These are phyloP conservation scores for Ormosia semicastrata DNA, from an alignment of 306 rosid species.

Conservation along the genomic window DNA sequence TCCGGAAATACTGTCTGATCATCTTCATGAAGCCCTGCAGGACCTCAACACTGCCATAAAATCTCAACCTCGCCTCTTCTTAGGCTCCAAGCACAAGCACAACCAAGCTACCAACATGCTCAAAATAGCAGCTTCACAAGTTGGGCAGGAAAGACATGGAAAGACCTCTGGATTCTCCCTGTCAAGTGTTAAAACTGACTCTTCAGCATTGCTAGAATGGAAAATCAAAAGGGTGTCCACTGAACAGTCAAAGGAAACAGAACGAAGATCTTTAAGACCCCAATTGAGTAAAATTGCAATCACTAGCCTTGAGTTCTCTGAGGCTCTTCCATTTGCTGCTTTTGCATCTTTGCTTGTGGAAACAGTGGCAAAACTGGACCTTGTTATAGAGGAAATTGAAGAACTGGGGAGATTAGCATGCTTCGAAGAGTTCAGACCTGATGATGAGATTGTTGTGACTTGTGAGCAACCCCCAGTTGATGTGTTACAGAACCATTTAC, in stretches of 20 bases:
- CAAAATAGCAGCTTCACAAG: slow-evolving; percentile 68
- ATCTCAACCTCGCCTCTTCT: slow-evolving; percentile 92
- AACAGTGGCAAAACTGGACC: slow-evolving; percentile 84
- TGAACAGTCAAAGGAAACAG: slow-evolving; percentile 54
- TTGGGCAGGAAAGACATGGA: slow-evolving; percentile 40
- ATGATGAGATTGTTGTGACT: slow-evolving; percentile 57
- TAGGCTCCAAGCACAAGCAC: slow-evolving; percentile 66
- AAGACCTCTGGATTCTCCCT: slow-evolving; percentile 46
- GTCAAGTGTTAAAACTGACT: slow-evolving; percentile 81
- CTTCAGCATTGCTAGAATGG: slow-evolving; percentile 75
- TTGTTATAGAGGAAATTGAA: slow-evolving; percentile 80
- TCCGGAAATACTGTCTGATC: slow-evolving; percentile 87
- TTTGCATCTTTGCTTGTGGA: slow-evolving; percentile 95
- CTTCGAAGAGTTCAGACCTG: slow-evolving; percentile 66
- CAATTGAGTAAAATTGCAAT: slow-evolving; percentile 81
- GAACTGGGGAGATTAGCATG: slow-evolving; percentile 77
- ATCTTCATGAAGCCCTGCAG: slow-evolving; percentile 84
- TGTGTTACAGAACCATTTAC: slow-evolving; percentile 45
- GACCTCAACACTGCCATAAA: slow-evolving; percentile 85
- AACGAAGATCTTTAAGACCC: slow-evolving; percentile 63
- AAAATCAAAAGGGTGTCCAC: slow-evolving; percentile 44
- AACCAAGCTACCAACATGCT: slow-evolving; percentile 61
- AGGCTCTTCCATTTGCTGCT: slow-evolving; percentile 96
- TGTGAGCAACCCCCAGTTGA: slow-evolving; percentile 53
- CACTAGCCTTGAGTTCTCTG: slow-evolving; percentile 91